These are phyloP conservation scores for Plasmodium gaboni DNA, from an alignment of 169 alveolate species.

Conservation along the genomic window DNA sequence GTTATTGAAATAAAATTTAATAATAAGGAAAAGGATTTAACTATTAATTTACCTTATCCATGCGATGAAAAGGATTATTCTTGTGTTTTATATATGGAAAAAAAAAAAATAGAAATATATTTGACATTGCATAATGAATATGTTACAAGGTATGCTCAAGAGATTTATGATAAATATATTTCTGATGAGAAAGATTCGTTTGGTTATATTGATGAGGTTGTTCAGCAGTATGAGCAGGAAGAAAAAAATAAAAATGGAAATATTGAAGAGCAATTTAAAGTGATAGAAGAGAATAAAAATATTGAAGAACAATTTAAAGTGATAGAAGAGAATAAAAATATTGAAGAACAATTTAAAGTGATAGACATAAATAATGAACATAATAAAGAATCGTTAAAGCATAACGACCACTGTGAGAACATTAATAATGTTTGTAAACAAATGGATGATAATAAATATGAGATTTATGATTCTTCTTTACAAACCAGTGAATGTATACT, in stretches of 20 bases:
- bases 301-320: not conserved
- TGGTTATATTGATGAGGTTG: constrained; percentile 59
- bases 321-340: not conserved
- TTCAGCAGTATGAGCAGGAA: constrained; percentile 18
- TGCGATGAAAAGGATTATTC: constrained; percentile 31
- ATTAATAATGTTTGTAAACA: too few species aligned
- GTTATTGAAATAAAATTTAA: constrained; percentile 25
- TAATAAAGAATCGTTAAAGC: not conserved
- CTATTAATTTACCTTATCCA: constrained; percentile 47
- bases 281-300: not conserved
- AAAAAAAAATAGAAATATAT: constrained; percentile 41
- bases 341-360: not conserved
- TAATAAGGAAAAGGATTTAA: constrained; percentile 37
- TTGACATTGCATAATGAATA: constrained; percentile 40
- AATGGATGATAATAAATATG: too few species aligned
- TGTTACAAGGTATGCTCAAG: constrained; percentile 23
- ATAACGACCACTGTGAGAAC: too few species aligned
- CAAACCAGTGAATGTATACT: not conserved
- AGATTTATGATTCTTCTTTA: not conserved
- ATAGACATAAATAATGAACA: not conserved
- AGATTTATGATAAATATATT: constrained; percentile 13
- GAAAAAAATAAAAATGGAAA: not conserved
- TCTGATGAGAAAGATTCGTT: constrained; percentile 14
- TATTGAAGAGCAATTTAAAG: not conserved
- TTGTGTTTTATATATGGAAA: constrained; percentile 36